Percentiles rank a stretch among this genome's conserved stretches.
Conservation (phyloP, 148 eudicot genomes). For the Rhododendron ferrugineum region DNA sequence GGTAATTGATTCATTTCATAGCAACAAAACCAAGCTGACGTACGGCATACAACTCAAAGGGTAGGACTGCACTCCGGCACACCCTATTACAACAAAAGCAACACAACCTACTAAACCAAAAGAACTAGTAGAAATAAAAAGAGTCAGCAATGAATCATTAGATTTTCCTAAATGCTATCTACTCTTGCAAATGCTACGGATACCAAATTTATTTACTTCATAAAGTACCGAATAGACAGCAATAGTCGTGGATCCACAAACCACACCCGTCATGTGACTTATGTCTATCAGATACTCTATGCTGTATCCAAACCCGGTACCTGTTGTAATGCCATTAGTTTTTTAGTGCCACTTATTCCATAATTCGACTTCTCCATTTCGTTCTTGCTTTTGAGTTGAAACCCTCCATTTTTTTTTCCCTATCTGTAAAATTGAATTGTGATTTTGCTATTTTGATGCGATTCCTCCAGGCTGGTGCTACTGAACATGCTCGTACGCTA, state of each 20-base stretch:
- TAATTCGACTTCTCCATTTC: not conserved
- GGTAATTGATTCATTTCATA: not conserved
- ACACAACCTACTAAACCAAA: not conserved
- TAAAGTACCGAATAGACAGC: not conserved
- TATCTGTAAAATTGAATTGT: not conserved
- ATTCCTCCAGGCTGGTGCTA: conserved; percentile 14
- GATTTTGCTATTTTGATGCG: not conserved
- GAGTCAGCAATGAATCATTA: not conserved
- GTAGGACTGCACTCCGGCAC: not conserved
- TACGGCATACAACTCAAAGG: not conserved
- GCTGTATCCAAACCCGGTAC: not conserved
- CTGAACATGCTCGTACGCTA: conserved; percentile 12
- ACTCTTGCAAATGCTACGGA: not conserved
- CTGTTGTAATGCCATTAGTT: not conserved
- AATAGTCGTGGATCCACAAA: not conserved
- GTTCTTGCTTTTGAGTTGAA: not conserved
- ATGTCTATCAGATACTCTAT: not conserved
- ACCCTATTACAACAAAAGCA: not conserved
- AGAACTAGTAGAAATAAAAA: not conserved
- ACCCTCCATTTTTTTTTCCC: too few species aligned
- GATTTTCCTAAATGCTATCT: not conserved
- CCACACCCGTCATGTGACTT: not conserved
- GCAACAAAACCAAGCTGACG: not conserved
- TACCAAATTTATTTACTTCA: not conserved
- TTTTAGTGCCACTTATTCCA: not conserved